These are phyloP conservation scores for Fusarium illudens DNA, from an alignment of 2,329 filamentous ascomycete genomes.

Conservation along the genomic window DNA sequence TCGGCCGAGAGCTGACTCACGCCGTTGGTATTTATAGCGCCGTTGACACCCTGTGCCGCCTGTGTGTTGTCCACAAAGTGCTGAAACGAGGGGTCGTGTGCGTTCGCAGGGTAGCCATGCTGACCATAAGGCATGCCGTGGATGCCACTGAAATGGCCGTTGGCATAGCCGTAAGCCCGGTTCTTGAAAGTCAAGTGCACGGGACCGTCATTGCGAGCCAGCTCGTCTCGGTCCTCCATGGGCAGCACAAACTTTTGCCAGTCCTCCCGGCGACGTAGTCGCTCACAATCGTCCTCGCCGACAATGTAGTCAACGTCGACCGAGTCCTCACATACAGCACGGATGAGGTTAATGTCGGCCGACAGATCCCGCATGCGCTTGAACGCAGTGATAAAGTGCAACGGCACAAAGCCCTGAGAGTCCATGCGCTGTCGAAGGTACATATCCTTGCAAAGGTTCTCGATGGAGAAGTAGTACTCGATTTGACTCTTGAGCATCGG, in stretches of 20 bases:
- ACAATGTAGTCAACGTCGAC: slow-evolving; percentile 76
- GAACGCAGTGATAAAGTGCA: slow-evolving; percentile 84
- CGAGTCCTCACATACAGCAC: slow-evolving; percentile 77
- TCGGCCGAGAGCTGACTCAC: slow-evolving; percentile 50
- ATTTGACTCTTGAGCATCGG: slow-evolving; percentile 61
- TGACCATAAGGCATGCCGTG: slow-evolving; percentile 45
- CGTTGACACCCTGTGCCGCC: slow-evolving; percentile 50
- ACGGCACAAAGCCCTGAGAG: slow-evolving; percentile 86
- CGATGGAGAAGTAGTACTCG: slow-evolving; percentile 96
- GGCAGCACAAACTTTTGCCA: slow-evolving; percentile 85
- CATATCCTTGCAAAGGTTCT: slow-evolving; percentile 93
- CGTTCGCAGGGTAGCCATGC: slow-evolving; percentile 42
- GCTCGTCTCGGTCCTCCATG: slow-evolving; percentile 73
- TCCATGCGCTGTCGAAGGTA: slow-evolving; percentile 94
- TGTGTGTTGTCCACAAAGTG: slow-evolving; percentile 46
- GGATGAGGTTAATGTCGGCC: slow-evolving; percentile 75
- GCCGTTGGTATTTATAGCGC: slow-evolving; percentile 41
- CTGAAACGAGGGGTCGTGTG: slow-evolving; percentile 42
- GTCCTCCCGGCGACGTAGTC: slow-evolving; percentile 75
- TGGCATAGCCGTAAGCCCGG: slow-evolving; percentile 41
- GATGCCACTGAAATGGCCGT: slow-evolving; percentile 46
- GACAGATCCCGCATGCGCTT: slow-evolving; percentile 67
- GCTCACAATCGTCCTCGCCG: slow-evolving; percentile 80
- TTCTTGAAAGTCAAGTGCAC: slow-evolving; percentile 51
- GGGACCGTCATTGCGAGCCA: slow-evolving; percentile 77